Evolutionary conservation across 1,284 basidiomycete genomes (phyloP).

Genomic region (Ganoderma boninense): DNA sequence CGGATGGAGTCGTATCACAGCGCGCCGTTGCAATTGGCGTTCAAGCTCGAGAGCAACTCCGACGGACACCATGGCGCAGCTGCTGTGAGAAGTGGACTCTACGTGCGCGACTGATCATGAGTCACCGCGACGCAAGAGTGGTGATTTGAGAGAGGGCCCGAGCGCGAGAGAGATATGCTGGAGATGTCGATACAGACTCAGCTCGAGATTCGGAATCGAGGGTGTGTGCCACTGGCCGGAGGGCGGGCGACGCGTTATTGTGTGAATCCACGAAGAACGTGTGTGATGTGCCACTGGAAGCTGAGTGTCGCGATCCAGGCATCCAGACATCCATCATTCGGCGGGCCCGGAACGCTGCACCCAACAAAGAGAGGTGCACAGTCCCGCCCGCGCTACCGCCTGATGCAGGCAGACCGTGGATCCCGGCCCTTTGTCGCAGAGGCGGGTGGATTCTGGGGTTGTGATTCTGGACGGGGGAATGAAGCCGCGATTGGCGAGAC

Average conservation of each 20-base stretch:
- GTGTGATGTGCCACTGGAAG: constrained; percentile 1
- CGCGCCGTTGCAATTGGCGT: not conserved
- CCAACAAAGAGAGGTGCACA: not conserved
- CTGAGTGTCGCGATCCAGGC: not conserved
- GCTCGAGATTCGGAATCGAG: constrained; percentile 8
- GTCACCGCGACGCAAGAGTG: not conserved
- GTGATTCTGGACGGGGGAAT: not conserved
- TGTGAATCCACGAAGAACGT: not conserved
- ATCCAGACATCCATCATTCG: not conserved
- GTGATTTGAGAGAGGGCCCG: not conserved
- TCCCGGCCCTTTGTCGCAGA: not conserved
- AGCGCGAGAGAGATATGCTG: constrained; percentile 3
- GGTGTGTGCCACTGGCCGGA: constrained; percentile 1
- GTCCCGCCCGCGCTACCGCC: not conserved
- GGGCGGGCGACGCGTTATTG: not conserved
- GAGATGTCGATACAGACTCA: not conserved
- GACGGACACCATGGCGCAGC: not conserved
- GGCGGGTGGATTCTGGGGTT: constrained; percentile 1
- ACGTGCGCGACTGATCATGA: not conserved
- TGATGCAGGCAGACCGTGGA: not conserved
- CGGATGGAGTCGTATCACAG: not conserved
- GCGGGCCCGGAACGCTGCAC: not conserved
- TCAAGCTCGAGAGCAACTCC: not conserved
- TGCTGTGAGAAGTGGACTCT: not conserved
- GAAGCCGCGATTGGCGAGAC: not conserved